Conservation (phyloP, 2,329 filamentous ascomycete species). For the Clarireedia homoeocarpa region DNA sequence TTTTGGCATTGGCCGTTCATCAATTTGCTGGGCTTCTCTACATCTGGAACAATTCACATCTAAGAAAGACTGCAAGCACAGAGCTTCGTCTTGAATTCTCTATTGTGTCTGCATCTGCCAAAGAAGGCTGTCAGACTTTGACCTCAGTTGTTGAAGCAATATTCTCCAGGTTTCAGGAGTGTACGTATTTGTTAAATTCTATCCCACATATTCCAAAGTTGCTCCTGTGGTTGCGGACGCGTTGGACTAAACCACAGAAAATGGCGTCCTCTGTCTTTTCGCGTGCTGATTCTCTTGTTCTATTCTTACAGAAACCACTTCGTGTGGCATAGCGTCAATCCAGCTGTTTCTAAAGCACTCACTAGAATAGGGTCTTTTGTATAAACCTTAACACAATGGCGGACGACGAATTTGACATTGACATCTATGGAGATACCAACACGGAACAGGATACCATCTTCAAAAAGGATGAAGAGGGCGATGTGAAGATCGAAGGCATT, state of each 20-base stretch:
- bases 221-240: slow-evolving; percentile 13
- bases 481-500: slow-evolving; percentile 31
- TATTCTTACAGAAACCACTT: slow-evolving; percentile 25
- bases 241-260: slow-evolving; percentile 8
- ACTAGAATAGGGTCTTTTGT: slow-evolving; percentile 18
- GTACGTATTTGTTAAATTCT: slow-evolving; percentile 32
- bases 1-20: slow-evolving; percentile 4
- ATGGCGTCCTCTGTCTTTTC: slow-evolving; percentile 19
- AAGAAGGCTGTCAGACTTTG: slow-evolving; percentile 29
- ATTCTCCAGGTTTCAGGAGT: slow-evolving; percentile 27
- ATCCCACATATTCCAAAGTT: slow-evolving; percentile 28
- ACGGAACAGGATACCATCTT: slow-evolving; percentile 36
- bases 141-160: slow-evolving; percentile 24
- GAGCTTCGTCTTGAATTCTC: slow-evolving; percentile 51
- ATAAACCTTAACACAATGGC: slow-evolving; percentile 40
- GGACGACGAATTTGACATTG: slow-evolving; percentile 65
- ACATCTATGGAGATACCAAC: slow-evolving; percentile 58
- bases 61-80: slow-evolving; percentile 46
- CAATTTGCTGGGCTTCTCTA: slow-evolving; percentile 12
- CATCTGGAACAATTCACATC: slow-evolving; percentile 18
- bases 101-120: slow-evolving; percentile 32
- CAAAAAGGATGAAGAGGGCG: slow-evolving; percentile 31
- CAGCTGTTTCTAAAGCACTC: slow-evolving; percentile 19
- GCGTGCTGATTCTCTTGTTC: slow-evolving; percentile 27
- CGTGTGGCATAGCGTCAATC: slow-evolving; percentile 21